Base-by-base conservation (phyloP, 192 early-diverging fungal species). In the Podila epigama region DNA sequence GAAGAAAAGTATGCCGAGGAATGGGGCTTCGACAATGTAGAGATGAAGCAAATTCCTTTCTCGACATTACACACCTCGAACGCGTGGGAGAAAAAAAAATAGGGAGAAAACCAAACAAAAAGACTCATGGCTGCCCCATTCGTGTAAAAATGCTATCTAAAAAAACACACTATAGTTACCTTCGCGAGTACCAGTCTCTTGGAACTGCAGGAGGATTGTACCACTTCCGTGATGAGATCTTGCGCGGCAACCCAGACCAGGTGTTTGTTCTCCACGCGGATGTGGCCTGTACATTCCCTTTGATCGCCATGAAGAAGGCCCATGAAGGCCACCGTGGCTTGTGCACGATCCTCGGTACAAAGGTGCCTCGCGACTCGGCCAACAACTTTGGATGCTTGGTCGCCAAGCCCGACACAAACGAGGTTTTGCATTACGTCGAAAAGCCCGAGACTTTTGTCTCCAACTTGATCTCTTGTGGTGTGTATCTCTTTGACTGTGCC, bases 211-310 rank as follows among this genome's bases (percentile, higher is more conserved):
- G 97, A 62, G 96, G 96, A 28, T 82, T 99, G 66, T 97, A 95
- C 86, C 97, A 99, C 81, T 99, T 99, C 90, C 94, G 97, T 69
- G 96, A 99, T 80, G 94, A 97, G 83, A 97, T 99, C 70, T 66
- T 95, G 68, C 89, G 93, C 40, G 96, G 95, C 40, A 86, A 90
- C 66, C 95, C 96, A 16, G 90, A 96, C 55, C 90, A 93, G 70
- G 89, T 99, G 66, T 98, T 98, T 82, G 96, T 99, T 68, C 84
- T 99, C 69, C 95, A 99, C 82, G 95, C 94, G 29, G 97, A 99
- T 80, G 95, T 99, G 68, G 95, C 94, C 50, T 95, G 92, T 61
- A 92, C 91, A 27, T 97, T 97, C 88, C 96, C 97, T 28, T 87
- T 99, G 64, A 82, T 83, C 64, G 91, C 90, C 40, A 93, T 99